These are phyloP conservation scores for Pestalotiopsis sp. DNA, from an alignment of 2,329 filamentous ascomycete species.

Conservation along the genomic window DNA sequence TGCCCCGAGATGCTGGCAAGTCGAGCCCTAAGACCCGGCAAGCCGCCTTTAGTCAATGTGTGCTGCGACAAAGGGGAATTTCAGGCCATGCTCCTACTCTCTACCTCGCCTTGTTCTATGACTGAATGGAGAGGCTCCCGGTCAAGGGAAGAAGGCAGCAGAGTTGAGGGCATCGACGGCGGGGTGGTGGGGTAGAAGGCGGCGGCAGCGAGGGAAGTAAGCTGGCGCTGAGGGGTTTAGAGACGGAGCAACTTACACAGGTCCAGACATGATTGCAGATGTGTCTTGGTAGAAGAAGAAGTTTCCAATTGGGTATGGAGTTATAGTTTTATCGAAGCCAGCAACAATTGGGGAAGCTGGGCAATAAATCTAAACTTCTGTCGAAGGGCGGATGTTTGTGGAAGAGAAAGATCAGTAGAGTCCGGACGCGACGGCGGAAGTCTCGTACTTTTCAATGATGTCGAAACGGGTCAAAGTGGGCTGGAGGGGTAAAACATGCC, in stretches of 20 bases:
- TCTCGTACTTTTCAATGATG: slow-evolving; percentile 19
- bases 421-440: slow-evolving; percentile 15
- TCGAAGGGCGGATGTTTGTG: slow-evolving; percentile 16
- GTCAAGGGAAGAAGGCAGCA: slow-evolving; percentile 15
- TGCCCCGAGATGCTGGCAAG: slow-evolving; percentile 67
- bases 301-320: slow-evolving; percentile 9
- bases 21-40: slow-evolving; percentile 63
- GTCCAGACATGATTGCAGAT: slow-evolving; percentile 60
- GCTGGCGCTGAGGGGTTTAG: slow-evolving; percentile 9
- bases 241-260: slow-evolving; percentile 61
- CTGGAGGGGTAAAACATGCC: slow-evolving; percentile 13
- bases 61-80: slow-evolving; percentile 22
- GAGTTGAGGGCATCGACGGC: slow-evolving; percentile 19
- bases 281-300: not conserved
- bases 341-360: slow-evolving; percentile 7
- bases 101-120: not conserved
- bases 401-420: slow-evolving; percentile 19
- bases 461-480: slow-evolving; percentile 14
- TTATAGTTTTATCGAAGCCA: not conserved
- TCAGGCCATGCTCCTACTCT: not conserved
- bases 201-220: not conserved
- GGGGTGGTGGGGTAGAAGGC: slow-evolving; percentile 17
- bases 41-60: slow-evolving; percentile 32
- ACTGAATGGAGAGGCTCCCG: slow-evolving; percentile 17
- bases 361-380: slow-evolving; percentile 8